A percentile compares a stretch with the other conserved stretches of the same genome.
phyloP scores from a whole-genome alignment of 345 rosid genomes.

The Eucalyptus paniculata region DNA sequence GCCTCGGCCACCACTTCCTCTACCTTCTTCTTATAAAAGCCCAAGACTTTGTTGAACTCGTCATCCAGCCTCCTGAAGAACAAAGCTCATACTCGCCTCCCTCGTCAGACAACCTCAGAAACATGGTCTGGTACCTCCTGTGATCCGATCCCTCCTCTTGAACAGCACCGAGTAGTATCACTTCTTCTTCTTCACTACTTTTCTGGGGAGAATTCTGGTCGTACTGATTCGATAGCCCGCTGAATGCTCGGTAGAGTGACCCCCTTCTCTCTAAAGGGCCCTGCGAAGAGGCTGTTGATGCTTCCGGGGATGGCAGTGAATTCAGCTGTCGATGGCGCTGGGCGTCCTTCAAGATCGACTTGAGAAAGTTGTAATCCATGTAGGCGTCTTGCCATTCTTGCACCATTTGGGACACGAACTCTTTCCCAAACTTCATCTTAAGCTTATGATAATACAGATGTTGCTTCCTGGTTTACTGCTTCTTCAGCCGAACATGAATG shows the following conservation, averaged over 20 bases:
- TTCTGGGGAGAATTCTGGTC: background rate
- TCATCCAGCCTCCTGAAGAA: conserved; percentile 54
- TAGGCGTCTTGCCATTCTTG: conserved; percentile 70
- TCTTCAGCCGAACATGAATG: background rate
- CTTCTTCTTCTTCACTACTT: conserved; percentile 45
- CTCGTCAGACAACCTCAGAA: conserved; percentile 20
- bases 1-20: conserved; percentile 42
- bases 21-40: conserved; percentile 43
- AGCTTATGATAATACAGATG: background rate
- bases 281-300: conserved; percentile 3
- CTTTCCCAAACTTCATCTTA: conserved; percentile 53
- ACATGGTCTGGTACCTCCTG: conserved; percentile 17
- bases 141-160: conserved; percentile 13
- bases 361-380: conserved; percentile 45
- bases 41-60: conserved; percentile 53
- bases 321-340: conserved; percentile 3
- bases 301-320: background rate
- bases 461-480: background rate
- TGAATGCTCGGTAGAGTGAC: conserved; percentile 24
- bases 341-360: conserved; percentile 20
- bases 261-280: conserved; percentile 4
- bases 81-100: conserved; percentile 29
- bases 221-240: conserved; percentile 11
- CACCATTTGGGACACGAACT: conserved; percentile 51
- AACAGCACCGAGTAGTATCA: conserved; percentile 19